Percentiles rank a stretch among this genome's conserved stretches.
These are phyloP conservation scores for Ceraceosorus guamensis DNA, from an alignment of 1,284 basidiomycete species.

Conservation along the genomic window DNA sequence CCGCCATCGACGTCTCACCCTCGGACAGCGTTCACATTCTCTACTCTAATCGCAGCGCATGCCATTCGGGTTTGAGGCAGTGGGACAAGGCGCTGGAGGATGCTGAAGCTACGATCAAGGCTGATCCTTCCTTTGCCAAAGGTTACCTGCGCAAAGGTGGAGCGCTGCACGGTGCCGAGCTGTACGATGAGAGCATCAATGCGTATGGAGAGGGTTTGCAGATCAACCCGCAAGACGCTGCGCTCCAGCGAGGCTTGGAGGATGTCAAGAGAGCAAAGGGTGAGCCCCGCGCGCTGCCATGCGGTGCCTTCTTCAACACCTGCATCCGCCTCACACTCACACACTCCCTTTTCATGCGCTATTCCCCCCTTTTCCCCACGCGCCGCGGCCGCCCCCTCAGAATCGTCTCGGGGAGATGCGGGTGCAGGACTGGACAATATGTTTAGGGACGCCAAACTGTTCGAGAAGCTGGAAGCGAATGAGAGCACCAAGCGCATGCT, in stretches of 20 bases:
- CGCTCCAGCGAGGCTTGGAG: slow-evolving; percentile 75
- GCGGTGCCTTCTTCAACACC: background rate
- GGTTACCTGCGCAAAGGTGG: slow-evolving; percentile 88
- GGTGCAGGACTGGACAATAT: slow-evolving; percentile 64
- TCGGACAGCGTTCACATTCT: slow-evolving; percentile 61
- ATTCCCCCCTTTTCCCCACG: background rate
- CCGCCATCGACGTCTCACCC: slow-evolving; percentile 6
- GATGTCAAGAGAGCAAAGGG: slow-evolving; percentile 33
- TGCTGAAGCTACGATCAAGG: slow-evolving; percentile 67
- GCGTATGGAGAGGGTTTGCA: slow-evolving; percentile 74
- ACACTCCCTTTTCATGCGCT: background rate
- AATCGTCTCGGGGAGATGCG: slow-evolving; percentile 9
- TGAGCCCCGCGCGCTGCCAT: background rate
- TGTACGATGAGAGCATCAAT: slow-evolving; percentile 73
- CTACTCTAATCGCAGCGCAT: slow-evolving; percentile 87
- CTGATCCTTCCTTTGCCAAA: slow-evolving; percentile 79
- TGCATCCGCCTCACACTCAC: background rate
- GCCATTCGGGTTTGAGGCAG: slow-evolving; percentile 72
- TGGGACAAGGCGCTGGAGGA: slow-evolving; percentile 74
- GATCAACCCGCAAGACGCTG: slow-evolving; percentile 67
- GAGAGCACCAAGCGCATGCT: slow-evolving; percentile 77
- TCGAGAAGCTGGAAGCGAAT: slow-evolving; percentile 75
- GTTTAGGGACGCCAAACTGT: slow-evolving; percentile 75
- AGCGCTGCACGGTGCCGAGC: slow-evolving; percentile 76
- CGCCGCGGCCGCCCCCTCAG: slow-evolving; percentile 50